Conservation (phyloP, 176 grass and related monocot genomes). For the Pontederia paniculata region DNA sequence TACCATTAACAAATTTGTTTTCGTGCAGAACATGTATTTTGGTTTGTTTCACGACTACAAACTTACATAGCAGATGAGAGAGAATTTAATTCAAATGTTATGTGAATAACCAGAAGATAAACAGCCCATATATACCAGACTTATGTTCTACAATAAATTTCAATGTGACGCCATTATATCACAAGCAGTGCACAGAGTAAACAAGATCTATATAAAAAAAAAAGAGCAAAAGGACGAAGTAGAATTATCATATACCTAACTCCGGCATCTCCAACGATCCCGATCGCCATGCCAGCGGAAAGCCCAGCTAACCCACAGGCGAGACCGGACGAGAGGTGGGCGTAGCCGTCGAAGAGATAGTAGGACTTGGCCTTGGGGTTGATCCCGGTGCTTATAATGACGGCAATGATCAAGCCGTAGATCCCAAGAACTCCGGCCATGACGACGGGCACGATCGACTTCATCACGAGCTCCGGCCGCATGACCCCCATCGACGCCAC, state of each 20-base stretch:
- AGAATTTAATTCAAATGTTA: too few relatives aligned
- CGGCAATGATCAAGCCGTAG: slow-evolving; percentile 8
- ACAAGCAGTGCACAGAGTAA: neutral
- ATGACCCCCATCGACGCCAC: slow-evolving; percentile 10
- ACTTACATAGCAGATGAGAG: too few relatives aligned
- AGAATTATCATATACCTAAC: neutral
- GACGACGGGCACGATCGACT: slow-evolving; percentile 13
- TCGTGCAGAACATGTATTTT: too few relatives aligned
- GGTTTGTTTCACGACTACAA: too few relatives aligned
- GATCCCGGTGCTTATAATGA: slow-evolving; percentile 10
- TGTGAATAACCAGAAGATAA: too few relatives aligned
- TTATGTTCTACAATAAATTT: too few relatives aligned
- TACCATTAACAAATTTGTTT: too few relatives aligned
- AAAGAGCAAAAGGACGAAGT: neutral
- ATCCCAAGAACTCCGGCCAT: slow-evolving; percentile 12
- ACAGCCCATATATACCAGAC: too few relatives aligned
- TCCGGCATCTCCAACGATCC: slow-evolving; percentile 9
- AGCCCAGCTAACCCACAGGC: slow-evolving; percentile 7
- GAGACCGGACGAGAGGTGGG: slow-evolving; percentile 7
- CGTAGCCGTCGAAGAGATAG: slow-evolving; percentile 6
- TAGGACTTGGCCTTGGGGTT: slow-evolving; percentile 5
- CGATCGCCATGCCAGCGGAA: slow-evolving; percentile 7
- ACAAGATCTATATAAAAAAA: neutral
- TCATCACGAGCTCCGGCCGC: slow-evolving; percentile 13
- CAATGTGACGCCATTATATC: neutral